Base-by-base conservation (phyloP, 805 yeast genomes). In the Yamadazyma philogaea region DNA sequence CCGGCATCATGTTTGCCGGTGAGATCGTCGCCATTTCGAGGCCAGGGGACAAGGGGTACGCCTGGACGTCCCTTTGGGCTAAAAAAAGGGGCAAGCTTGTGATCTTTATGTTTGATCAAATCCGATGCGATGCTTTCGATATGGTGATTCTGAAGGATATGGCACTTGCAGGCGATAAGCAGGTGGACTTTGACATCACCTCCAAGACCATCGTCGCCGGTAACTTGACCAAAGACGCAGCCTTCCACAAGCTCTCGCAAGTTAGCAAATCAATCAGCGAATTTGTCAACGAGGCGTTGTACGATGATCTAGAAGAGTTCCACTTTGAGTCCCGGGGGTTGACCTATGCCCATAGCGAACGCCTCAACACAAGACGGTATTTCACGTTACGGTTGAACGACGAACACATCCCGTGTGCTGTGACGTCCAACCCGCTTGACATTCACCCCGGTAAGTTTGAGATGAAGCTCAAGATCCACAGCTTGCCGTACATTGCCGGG, bases 61-160 rank as follows among this genome's bases (percentile, higher is more conserved):
- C 90, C 0, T 82, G 95, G 85, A 89, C 96, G 8, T 85, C 96
- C 0, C 62, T 90, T 43, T 91, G 96, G 96, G 95, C 93, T 0
- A 89, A 89, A 54, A 70, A 79, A 45, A 80, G 82, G 50, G 82
- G 82, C 3, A 78, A 78, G 34, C 62, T 86, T 42, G 74, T 89
- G 40, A 83, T 88, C 38, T 82, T 93, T 67, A 87, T 87, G 68
- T 82, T 90, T 56, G 96, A 89, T 55, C 93, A 87, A 56, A 87
- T 89, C 21, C 86, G 70, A 4, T 69, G 75, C 48, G 74, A 70
- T 52, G 79, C 83, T n/a, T 70, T 80, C 43, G 87, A 82, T 54
- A 60, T 82, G 7, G 60, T 71, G 8, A 62, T 81, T 18, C 68
- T 67, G 49, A 42, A 46, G 24, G 42, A 47, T 19, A 26, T 39